These are phyloP conservation scores for Gossypium trilobum DNA, from an alignment of 441 rosid species.

Conservation along the genomic window DNA sequence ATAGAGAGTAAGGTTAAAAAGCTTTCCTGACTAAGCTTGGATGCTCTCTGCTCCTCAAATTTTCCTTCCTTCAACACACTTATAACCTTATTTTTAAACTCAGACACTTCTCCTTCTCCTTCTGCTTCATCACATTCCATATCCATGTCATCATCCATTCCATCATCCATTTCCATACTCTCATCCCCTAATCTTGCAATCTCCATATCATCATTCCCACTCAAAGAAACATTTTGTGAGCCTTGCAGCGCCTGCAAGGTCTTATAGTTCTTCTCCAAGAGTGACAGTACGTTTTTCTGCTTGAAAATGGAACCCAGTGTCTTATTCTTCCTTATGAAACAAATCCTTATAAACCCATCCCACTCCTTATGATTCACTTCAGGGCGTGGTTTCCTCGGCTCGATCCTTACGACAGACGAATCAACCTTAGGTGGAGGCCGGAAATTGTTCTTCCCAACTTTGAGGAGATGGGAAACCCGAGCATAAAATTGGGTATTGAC, in stretches of 20 bases:
- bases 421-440: conserved; percentile 94
- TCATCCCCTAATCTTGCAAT: conserved; percentile 27
- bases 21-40: conserved; percentile 68
- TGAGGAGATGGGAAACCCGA: conserved; percentile 76
- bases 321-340: conserved; percentile 84
- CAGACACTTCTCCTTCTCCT: conserved; percentile 33
- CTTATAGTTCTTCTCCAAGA: conserved; percentile 78
- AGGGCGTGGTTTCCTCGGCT: conserved; percentile 67
- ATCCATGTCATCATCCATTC: conserved; percentile 46
- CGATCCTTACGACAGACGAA: conserved; percentile 86
- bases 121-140: conserved; percentile 42
- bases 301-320: conserved; percentile 72
- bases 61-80: conserved; percentile 55
- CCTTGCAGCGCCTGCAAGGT: conserved; percentile 54
- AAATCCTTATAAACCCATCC: conserved; percentile 77
- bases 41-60: conserved; percentile 66
- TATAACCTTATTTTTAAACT: conserved; percentile 13
- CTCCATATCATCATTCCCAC: conserved; percentile 23
- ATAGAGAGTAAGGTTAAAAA: conserved; percentile 66
- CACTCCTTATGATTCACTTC: conserved; percentile 64
- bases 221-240: conserved; percentile 22
- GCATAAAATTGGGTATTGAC: conserved; percentile 79
- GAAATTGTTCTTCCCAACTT: conserved; percentile 90
- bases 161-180: conserved; percentile 47
- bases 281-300: conserved; percentile 50